These are phyloP conservation scores for Lipomyces yamanashiensis DNA, from an alignment of 805 yeast species.

Conservation along the genomic window DNA sequence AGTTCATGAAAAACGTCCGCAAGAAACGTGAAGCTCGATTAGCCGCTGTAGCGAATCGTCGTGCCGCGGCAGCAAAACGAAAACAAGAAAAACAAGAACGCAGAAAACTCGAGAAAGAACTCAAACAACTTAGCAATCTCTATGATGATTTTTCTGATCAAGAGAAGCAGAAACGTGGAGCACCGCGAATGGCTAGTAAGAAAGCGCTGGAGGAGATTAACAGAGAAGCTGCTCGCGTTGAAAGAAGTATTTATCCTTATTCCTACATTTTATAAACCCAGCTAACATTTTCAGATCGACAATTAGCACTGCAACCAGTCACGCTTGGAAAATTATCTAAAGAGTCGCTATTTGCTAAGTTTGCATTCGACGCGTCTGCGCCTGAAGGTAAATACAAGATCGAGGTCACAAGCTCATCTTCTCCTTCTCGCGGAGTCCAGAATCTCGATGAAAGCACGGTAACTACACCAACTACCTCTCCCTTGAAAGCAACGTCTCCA, in stretches of 20 bases:
- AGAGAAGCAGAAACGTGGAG: background rate
- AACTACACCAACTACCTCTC: slow-evolving; percentile 17
- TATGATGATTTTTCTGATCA: background rate
- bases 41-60: slow-evolving; percentile 12
- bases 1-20: slow-evolving; percentile 6
- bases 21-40: slow-evolving; percentile 3
- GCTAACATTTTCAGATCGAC: slow-evolving; percentile 15
- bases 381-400: slow-evolving; percentile 11
- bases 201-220: slow-evolving; percentile 36
- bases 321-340: slow-evolving; percentile 21
- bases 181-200: slow-evolving; percentile 23
- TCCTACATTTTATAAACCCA: background rate
- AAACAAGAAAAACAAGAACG: slow-evolving; percentile 7
- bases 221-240: slow-evolving; percentile 32
- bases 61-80: slow-evolving; percentile 4
- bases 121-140: background rate
- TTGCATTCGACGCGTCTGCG: slow-evolving; percentile 17
- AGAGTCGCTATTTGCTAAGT: slow-evolving; percentile 23
- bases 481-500: background rate
- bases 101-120: slow-evolving; percentile 11
- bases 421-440: background rate
- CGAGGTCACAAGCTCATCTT: background rate
- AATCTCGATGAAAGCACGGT: background rate
- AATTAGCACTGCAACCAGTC: slow-evolving; percentile 23
- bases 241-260: slow-evolving; percentile 18